Evolutionary conservation across 208 protist species (phyloP).

Genomic region (Leishmania martiniquensis): DNA sequence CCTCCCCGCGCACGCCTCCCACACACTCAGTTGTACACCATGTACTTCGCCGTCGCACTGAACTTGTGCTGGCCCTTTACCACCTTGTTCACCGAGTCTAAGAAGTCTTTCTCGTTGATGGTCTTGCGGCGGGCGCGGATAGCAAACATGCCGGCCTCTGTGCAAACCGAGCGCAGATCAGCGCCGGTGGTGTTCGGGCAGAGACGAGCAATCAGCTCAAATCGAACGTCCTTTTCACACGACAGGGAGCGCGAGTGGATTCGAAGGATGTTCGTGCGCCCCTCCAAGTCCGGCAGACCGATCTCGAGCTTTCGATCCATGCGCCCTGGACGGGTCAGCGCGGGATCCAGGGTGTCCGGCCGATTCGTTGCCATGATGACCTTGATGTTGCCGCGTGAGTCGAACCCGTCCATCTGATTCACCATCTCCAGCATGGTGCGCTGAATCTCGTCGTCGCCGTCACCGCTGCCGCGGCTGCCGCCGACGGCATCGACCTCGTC

Average conservation of each 20-base stretch:
- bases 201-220: slow-evolving; percentile 98
- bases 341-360: slow-evolving; percentile 99
- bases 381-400: slow-evolving; percentile 99
- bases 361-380: slow-evolving; percentile 99
- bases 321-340: slow-evolving; percentile 98
- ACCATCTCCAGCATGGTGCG: slow-evolving; percentile 99
- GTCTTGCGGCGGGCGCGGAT: slow-evolving; percentile 98
- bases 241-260: slow-evolving; percentile 99
- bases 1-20: background rate
- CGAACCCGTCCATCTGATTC: slow-evolving; percentile 99
- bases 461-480: slow-evolving; percentile 85
- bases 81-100: slow-evolving; percentile 99
- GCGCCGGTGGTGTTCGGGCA: slow-evolving; percentile 99
- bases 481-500: slow-evolving; percentile 99
- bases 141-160: slow-evolving; percentile 99
- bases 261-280: slow-evolving; percentile 97
- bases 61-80: slow-evolving; percentile 99
- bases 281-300: slow-evolving; percentile 98
- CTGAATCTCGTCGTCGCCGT: slow-evolving; percentile 99
- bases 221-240: slow-evolving; percentile 98
- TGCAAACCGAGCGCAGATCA: slow-evolving; percentile 98
- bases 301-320: slow-evolving; percentile 99
- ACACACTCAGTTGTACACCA: slow-evolving; percentile 98
- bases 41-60: slow-evolving; percentile 99
- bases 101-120: slow-evolving; percentile 99